Conservation (phyloP, 2,329 filamentous ascomycete genomes). For the Fusarium sp. region DNA sequence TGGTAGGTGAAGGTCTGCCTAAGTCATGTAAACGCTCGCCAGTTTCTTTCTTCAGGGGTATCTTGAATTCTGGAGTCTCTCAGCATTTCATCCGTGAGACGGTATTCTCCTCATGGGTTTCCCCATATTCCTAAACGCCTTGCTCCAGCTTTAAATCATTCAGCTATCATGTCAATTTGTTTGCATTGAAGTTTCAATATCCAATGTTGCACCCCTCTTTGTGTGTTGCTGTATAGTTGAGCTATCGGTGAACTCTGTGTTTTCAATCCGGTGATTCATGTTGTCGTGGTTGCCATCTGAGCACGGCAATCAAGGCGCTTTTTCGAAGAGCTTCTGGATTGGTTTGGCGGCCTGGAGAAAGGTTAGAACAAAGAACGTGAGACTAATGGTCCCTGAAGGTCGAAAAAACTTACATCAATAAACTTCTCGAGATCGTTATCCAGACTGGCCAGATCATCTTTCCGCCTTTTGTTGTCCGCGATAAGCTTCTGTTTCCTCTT, state of each 20-base stretch:
- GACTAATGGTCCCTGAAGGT: not conserved
- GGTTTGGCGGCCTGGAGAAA: constrained; percentile 80
- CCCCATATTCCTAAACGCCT: constrained; percentile 14
- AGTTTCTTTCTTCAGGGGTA: constrained; percentile 3
- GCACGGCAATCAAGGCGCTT: constrained; percentile 62
- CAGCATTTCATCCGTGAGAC: not conserved
- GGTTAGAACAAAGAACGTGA: constrained; percentile 30
- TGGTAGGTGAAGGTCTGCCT: not conserved
- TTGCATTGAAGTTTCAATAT: not conserved
- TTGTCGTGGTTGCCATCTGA: not conserved
- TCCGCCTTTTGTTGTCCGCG: constrained; percentile 86
- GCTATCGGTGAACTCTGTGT: not conserved
- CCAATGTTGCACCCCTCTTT: not conserved
- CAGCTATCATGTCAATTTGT: not conserved
- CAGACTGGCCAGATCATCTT: constrained; percentile 90
- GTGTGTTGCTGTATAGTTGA: not conserved
- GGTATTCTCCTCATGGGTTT: not conserved
- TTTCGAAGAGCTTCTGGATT: constrained; percentile 80
- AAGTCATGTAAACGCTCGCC: not conserved
- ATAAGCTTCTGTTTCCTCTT: constrained; percentile 74
- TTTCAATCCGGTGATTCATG: not conserved
- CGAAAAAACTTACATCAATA: constrained; percentile 76
- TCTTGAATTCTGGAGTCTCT: not conserved
- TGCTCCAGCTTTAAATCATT: constrained; percentile 11
- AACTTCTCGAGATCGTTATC: constrained; percentile 95